Base-by-base conservation (phyloP, 202 grass and related monocot species). In the Panicum virgatum region DNA sequence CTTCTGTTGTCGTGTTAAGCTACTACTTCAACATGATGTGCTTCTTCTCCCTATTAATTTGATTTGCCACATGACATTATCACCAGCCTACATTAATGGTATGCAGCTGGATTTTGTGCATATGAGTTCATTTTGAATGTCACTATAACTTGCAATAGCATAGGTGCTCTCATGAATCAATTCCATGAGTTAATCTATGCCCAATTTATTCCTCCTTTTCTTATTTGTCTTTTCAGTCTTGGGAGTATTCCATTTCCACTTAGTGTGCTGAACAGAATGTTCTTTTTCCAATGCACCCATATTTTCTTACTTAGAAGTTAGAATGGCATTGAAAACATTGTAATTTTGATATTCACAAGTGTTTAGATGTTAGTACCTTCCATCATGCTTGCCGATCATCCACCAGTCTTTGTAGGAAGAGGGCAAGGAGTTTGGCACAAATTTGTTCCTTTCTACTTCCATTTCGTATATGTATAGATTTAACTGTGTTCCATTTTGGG, bases 41-140 rank as follows among this genome's bases (percentile, higher is more conserved):
- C 50, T 82, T 73, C 51, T 60, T 79, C 23, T 43, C 19, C 30
- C 14, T 87, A 48, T 54, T 36, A 68, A 58, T 72, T 71, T 71
- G 10, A 44, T 62, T 54, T 75, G 43, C n/a, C 67, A 1, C 80
- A 37, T 59, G 59, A 51, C 37, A 76, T 54, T 69, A 62, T 69
- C 37, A 80, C 22, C 29, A 71, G 43, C 72, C 22, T 78, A 45
- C 52, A 32, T 50, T 57, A 71, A 42, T 1, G 2, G 19, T 58
- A 63, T 78, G n/a, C n/a, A n/a, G n/a, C n/a, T n/a, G n/a, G n/a
- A n/a, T n/a, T n/a, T n/a, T n/a, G n/a, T n/a, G n/a, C n/a, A n/a
- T n/a, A n/a, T 20, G 30, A n/a, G 16, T 80, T 52, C 18, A 54
- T 22, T 62, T 53, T 58, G 9, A 39, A 43, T 65, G 22, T 19